Conservation (phyloP, 169 alveolate species). For the Plasmodium cynomolgi region DNA sequence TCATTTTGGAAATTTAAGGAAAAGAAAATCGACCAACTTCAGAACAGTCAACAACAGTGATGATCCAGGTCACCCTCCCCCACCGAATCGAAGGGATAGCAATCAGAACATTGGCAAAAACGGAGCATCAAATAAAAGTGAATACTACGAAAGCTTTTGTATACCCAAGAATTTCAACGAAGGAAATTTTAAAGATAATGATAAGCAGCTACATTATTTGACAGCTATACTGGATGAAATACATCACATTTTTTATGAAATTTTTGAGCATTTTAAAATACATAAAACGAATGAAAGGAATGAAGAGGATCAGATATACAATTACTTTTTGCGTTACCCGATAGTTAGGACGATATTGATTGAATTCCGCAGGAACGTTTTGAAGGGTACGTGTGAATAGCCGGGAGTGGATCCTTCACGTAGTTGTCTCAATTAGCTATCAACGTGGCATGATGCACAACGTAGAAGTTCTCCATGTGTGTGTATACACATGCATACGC, state of each 20-base stretch:
- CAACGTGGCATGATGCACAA: neutral
- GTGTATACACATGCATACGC: neutral
- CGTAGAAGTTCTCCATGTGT: neutral
- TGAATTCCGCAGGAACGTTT: constrained; percentile 35
- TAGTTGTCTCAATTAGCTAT: neutral
- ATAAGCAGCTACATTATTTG: constrained; percentile 54
- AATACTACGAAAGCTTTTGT: constrained; percentile 59
- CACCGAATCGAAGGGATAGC: neutral
- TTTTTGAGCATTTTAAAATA: constrained; percentile 35
- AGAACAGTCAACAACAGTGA: neutral
- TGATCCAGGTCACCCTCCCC: neutral
- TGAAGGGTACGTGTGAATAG: constrained; percentile 8
- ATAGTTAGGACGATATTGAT: constrained; percentile 27
- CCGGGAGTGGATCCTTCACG: neutral
- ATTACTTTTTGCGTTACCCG: constrained; percentile 65
- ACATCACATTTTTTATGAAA: constrained; percentile 44
- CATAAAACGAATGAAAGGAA: constrained; percentile 34
- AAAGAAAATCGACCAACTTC: neutral
- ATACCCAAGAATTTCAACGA: constrained; percentile 54
- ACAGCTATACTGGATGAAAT: constrained; percentile 27
- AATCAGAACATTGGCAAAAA: neutral
- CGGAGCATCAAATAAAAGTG: neutral
- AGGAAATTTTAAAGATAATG: constrained; percentile 37
- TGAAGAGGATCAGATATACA: constrained; percentile 35
- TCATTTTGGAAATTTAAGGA: neutral